A percentile compares a stretch with the other conserved stretches of the same genome.
Evolutionary conservation across 2,329 filamentous ascomycete species (phyloP).

Genomic region (Emmonsiellopsis sp.): DNA sequence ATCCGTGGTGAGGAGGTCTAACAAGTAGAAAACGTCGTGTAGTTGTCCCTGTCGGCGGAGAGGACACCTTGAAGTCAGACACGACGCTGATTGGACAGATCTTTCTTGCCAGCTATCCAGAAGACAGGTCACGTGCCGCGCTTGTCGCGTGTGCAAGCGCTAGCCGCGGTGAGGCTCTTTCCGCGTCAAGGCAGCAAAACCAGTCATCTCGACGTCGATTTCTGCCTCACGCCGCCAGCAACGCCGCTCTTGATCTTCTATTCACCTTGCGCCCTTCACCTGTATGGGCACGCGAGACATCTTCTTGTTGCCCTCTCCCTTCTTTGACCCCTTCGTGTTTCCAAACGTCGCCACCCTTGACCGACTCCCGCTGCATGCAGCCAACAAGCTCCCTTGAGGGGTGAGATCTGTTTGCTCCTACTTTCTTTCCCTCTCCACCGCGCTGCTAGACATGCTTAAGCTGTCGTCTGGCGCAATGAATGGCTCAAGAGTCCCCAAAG

Average conservation of each 20-base stretch:
- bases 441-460: conserved; percentile 6
- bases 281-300: background rate
- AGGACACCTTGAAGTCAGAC: conserved; percentile 5
- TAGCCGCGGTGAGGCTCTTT: background rate
- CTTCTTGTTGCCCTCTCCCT: background rate
- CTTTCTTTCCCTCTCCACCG: background rate
- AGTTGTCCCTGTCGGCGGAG: background rate
- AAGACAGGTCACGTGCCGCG: background rate
- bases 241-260: background rate
- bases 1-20: background rate
- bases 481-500: conserved; percentile 26
- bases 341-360: background rate
- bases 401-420: background rate
- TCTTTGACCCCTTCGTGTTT: background rate
- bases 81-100: conserved; percentile 3
- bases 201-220: background rate
- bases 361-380: background rate
- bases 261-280: background rate
- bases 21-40: background rate
- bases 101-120: background rate
- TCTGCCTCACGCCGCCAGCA: background rate
- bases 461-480: conserved; percentile 14
- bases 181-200: background rate
- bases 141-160: background rate
- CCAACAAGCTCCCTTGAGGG: background rate